Conservation (phyloP, 1,139 yeast genomes). For the Debaryomyces sp. region DNA sequence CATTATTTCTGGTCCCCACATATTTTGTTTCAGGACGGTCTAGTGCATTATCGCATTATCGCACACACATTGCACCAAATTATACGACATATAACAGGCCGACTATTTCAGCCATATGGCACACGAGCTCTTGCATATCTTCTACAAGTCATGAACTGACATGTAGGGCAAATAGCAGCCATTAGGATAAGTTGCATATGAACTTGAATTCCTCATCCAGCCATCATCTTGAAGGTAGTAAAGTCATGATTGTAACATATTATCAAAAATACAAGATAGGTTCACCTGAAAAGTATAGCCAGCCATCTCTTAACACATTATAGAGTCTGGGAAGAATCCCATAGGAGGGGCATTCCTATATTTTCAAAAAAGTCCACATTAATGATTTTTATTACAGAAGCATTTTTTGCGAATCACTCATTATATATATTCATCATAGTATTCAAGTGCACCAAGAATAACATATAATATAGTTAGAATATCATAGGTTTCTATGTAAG, state of each 20-base stretch:
- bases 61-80: not conserved
- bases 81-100: not conserved
- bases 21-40: constrained; percentile 1
- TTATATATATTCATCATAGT: not conserved
- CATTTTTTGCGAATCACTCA: not conserved
- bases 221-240: not conserved
- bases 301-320: not conserved
- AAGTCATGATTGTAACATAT: not conserved
- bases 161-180: not conserved
- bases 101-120: not conserved
- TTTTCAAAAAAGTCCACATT: not conserved
- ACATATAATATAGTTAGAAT: not conserved
- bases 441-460: not conserved
- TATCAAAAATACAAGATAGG: not conserved
- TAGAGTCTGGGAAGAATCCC: not conserved
- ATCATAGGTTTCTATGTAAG: not conserved
- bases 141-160: not conserved
- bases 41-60: not conserved
- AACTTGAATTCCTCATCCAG: not conserved
- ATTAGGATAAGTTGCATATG: not conserved
- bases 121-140: not conserved
- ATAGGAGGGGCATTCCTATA: not conserved
- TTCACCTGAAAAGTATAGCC: not conserved
- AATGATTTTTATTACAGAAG: not conserved
- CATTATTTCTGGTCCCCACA: constrained; percentile 1